Evolutionary conservation across 169 alveolate species (phyloP), one percentile per base, ranked within the genome.

Genomic region (Amoebophrya sp.): DNA sequence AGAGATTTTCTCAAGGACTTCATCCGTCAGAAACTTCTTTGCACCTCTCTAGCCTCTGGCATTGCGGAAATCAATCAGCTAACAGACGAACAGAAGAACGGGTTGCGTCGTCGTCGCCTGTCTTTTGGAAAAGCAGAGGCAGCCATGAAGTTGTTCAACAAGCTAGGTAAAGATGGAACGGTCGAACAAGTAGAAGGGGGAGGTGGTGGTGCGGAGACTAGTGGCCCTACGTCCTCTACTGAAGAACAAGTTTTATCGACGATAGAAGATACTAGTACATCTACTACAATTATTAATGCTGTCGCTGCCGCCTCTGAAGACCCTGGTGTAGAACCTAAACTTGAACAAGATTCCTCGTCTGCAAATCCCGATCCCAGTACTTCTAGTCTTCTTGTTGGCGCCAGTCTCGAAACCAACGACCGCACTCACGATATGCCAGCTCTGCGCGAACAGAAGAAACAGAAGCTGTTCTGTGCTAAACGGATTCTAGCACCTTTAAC

Each of bases 401-500:
- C 65, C 18, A 18, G 65, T 47, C 65, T 47, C 65, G 65, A 47
- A 18, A 65, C 33, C n/a, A 1, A 29, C 2, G 83, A 65, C 26
- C 83, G 83, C 33, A 29, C n/a, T 36, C 83, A 65, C 83, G 83
- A 65, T 36, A 1, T 65, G 83, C 83, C 83, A 36, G 33, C 33
- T 29, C 38, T 6, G 36, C 83, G 83, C 83, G 26, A 6, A 1
- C 33, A 65, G 83, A 65, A 65, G 18, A 47, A 47, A 36, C 2
- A 26, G 36, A 65, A 65, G 26, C 18, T 65, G 2, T 65, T 65
- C 83, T 6, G 26, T 36, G 33, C 12, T 36, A 92, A 92, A 76
- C 14, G 34, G 0, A 55, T 93, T 33, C 40, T 93, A 41, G 96
- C 96, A 29, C 96, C 96, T 24, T 91, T 95, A 38, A 95, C 96